phyloP scores from a whole-genome alignment of 257 asterid species.

The Solanum dulcamara region DNA sequence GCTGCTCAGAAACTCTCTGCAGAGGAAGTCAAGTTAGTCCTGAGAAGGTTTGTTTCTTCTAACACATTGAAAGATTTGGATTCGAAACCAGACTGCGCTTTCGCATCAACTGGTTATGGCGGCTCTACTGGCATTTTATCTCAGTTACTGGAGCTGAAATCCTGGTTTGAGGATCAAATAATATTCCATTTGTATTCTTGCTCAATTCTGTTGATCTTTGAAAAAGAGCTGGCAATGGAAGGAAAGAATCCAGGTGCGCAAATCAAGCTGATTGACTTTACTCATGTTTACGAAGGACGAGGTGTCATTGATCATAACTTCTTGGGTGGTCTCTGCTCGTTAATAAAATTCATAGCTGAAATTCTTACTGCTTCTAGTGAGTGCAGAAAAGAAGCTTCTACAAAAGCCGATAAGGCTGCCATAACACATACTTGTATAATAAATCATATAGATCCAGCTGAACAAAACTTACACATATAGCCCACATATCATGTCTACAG shows the following conservation, averaged over 20 bases:
- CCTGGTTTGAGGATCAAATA: constrained; percentile 93
- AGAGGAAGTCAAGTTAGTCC: constrained; percentile 34
- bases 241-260: constrained; percentile 51
- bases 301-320: constrained; percentile 81
- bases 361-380: constrained; percentile 43
- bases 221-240: constrained; percentile 38
- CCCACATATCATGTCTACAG: no score
- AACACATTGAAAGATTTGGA: constrained; percentile 19
- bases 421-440: no score
- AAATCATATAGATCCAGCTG: no score
- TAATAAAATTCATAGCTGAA: constrained; percentile 66
- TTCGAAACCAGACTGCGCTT: constrained; percentile 50
- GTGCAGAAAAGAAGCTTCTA: constrained; percentile 12
- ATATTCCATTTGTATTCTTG: constrained; percentile 58
- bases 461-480: no score
- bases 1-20: constrained; percentile 38
- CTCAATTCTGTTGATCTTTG: constrained; percentile 65
- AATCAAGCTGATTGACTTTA: constrained; percentile 73
- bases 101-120: constrained; percentile 70
- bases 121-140: constrained; percentile 70
- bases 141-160: constrained; percentile 66
- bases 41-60: constrained; percentile 60
- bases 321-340: constrained; percentile 84
- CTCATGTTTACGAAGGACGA: constrained; percentile 59
- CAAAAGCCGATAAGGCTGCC: no score